Evolutionary conservation across 176 grass and related monocot genomes (phyloP), one percentile per base, ranked within the genome.

Genomic region (Rhynchospora pubera): DNA sequence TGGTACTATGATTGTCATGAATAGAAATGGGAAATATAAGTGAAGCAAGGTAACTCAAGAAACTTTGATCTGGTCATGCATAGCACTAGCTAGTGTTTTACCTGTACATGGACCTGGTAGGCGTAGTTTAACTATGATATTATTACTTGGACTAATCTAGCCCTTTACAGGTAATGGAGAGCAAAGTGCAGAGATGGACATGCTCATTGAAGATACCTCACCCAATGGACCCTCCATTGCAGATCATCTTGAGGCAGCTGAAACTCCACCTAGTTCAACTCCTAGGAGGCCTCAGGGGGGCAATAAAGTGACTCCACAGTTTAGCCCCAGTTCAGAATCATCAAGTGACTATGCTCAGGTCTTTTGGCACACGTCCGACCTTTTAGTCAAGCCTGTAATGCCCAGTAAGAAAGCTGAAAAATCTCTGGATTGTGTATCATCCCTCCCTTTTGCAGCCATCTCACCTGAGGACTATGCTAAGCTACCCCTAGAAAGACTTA

Each of bases 351-450:
- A 88, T 43, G 62, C 62, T 74, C 88, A 91, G 88, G 89, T 90
- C 34, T 98, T 98, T 79, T 98, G 96, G 96, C 96, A 98, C 77
- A 87, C 85, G 26, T 90, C 92, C 71, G 96, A 98, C 85, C 92
- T 98, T 60, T 87, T 85, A 80, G 96, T 98, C 74, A 98, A 98
- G 85, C 96, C 96, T 76, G 96, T 98, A 71, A 98, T 98, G 96
- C 92, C 92, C 18, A 85, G 87, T 79, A 92, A 84, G 83, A 98
- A 98, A 85, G 79, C 85, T 78, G 92, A 97, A 81, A 94, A 88
- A 88, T 83, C 74, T 89, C 50, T 77, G 77, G 90, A 94, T 47
- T 71, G 56, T 23, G 39, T 90, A 43, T 82, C 71, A 19, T 77
- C 65, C 57, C 91, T 94, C 84, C 92, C 89, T 82, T 98, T 94